Percentiles rank a stretch among this genome's conserved stretches.
Conservation (phyloP, 148 eudicot species). For the Nyssa sinensis region DNA sequence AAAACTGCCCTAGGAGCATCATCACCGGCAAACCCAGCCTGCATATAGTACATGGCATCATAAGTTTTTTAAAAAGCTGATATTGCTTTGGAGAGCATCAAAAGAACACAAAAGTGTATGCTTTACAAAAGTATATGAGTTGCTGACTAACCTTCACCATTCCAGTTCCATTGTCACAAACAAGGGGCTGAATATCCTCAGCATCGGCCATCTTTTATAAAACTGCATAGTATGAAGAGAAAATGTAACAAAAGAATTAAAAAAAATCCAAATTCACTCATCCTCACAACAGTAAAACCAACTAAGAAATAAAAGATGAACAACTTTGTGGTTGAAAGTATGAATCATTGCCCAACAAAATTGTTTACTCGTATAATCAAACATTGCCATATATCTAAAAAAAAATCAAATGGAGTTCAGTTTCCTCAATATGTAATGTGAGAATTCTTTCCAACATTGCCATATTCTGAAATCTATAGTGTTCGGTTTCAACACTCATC, state of each 20-base stretch:
- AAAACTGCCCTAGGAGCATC: slow-evolving; percentile 31
- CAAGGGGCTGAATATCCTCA: slow-evolving; percentile 27
- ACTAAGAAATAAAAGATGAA: too few relatives aligned
- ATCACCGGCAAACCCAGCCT: slow-evolving; percentile 32
- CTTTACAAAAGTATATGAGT: not conserved
- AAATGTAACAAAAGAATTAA: not conserved
- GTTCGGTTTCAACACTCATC: not conserved
- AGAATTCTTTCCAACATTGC: too few relatives aligned
- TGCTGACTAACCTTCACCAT: slow-evolving; percentile 20
- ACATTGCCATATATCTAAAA: too few relatives aligned
- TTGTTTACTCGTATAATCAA: too few relatives aligned
- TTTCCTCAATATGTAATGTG: too few relatives aligned
- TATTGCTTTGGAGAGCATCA: not conserved
- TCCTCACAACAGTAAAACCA: not conserved
- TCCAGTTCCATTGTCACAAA: slow-evolving; percentile 32
- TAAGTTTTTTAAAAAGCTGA: not conserved
- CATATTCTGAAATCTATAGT: not conserved
- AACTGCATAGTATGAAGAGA: not conserved
- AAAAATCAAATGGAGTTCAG: too few relatives aligned
- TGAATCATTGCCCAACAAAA: too few relatives aligned
- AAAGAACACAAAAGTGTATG: not conserved
- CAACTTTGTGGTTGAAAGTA: too few relatives aligned
- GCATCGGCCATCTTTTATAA: slow-evolving; percentile 22
- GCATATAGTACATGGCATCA: not conserved
- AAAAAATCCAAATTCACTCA: not conserved